Conservation (phyloP, 805 yeast genomes). For the Metschnikowia lunata region DNA sequence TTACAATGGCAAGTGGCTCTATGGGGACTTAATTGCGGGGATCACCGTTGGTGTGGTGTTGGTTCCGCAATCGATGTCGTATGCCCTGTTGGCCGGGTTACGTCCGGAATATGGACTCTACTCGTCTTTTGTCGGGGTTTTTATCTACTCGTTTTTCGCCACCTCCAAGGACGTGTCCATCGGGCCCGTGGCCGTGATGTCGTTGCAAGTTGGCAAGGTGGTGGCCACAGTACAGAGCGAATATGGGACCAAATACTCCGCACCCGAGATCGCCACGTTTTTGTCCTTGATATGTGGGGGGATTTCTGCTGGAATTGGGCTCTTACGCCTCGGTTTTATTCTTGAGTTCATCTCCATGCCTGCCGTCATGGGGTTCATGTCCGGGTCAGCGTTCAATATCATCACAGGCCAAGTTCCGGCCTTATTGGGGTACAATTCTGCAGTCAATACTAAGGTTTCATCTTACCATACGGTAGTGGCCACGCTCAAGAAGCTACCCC, state of each 20-base stretch:
- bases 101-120: constrained; percentile 83
- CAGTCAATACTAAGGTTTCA: constrained; percentile 68
- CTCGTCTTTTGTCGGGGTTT: constrained; percentile 88
- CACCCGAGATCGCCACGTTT: constrained; percentile 75
- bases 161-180: constrained; percentile 93
- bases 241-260: constrained; percentile 43
- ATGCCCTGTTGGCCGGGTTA: constrained; percentile 81
- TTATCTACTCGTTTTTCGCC: constrained; percentile 85
- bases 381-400: constrained; percentile 87
- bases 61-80: constrained; percentile 95
- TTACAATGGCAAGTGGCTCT: constrained; percentile 76
- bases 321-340: constrained; percentile 79
- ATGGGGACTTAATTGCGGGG: constrained; percentile 85
- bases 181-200: constrained; percentile 97
- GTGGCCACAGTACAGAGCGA: constrained; percentile 53
- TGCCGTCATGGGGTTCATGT: constrained; percentile 91
- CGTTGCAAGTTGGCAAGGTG: constrained; percentile 76
- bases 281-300: constrained; percentile 81
- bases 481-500: constrained; percentile 65
- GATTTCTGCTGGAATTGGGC: constrained; percentile 76
- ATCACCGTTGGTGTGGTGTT: constrained; percentile 88
- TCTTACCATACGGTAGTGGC: constrained; percentile 68
- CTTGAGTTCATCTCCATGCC: constrained; percentile 87
- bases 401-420: constrained; percentile 82
- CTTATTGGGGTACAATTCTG: constrained; percentile 66